Percentiles rank a stretch among this genome's conserved stretches.
phyloP scores from a whole-genome alignment of 2,329 filamentous ascomycete species.

The Neonectria ditissima region DNA sequence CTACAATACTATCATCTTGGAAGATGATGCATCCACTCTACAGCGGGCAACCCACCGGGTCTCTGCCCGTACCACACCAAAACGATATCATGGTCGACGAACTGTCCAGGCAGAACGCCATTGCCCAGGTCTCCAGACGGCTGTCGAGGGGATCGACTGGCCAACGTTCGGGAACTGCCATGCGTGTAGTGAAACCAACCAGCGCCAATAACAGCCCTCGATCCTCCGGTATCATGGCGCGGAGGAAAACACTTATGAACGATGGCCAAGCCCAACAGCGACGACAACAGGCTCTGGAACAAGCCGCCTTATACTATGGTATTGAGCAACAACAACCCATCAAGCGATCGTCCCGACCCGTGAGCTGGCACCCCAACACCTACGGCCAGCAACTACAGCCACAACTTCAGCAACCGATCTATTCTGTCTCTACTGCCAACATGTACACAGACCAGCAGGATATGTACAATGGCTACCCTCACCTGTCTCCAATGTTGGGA shows the following conservation, averaged over 20 bases:
- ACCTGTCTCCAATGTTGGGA: constrained; percentile 64
- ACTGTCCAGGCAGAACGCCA: constrained; percentile 63
- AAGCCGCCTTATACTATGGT: constrained; percentile 49
- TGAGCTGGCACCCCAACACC: constrained; percentile 82
- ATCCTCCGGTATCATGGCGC: constrained; percentile 59
- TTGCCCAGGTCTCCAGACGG: constrained; percentile 60
- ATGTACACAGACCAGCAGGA: constrained; percentile 57
- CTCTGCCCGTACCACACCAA: constrained; percentile 42
- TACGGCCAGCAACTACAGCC: constrained; percentile 56
- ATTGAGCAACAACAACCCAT: constrained; percentile 34
- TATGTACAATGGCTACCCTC: constrained; percentile 54
- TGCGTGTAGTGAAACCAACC: constrained; percentile 73
- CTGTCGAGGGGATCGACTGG: constrained; percentile 63
- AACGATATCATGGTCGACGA: constrained; percentile 63
- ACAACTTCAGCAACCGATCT: constrained; percentile 53
- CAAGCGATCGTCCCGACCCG: constrained; percentile 64
- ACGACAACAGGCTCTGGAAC: constrained; percentile 61
- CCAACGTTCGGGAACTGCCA: constrained; percentile 61
- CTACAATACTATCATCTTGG: constrained; percentile 5
- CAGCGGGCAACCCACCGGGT: constrained; percentile 42
- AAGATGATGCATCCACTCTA: constrained; percentile 51
- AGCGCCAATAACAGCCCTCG: constrained; percentile 78
- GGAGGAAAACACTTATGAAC: constrained; percentile 69
- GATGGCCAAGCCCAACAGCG: constrained; percentile 59
- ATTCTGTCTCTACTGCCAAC: constrained; percentile 53